phyloP scores from a whole-genome alignment of 2,329 filamentous ascomycete genomes.

The Microcera coccophila region DNA sequence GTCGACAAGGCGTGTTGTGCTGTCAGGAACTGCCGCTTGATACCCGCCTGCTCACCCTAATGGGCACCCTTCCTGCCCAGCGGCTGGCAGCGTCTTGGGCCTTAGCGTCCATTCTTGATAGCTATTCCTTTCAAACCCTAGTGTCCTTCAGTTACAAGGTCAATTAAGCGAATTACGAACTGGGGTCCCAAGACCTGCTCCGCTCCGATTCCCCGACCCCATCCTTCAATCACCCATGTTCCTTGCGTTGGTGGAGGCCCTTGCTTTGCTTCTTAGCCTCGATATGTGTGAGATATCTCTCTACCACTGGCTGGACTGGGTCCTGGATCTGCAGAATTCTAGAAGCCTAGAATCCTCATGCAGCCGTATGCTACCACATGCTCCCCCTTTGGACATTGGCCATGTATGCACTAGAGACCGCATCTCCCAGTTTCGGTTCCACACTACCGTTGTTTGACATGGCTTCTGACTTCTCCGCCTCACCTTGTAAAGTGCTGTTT shows the following conservation, averaged over 20 bases:
- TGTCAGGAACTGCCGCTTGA: too few relatives aligned
- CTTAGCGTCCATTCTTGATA: background rate
- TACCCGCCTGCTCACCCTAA: too few relatives aligned
- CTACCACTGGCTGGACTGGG: conserved; percentile 8
- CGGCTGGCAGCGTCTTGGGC: background rate
- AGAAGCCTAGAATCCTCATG: conserved; percentile 20
- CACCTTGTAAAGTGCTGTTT: conserved; percentile 27
- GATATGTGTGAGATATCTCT: conserved; percentile 1
- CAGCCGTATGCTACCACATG: conserved; percentile 1
- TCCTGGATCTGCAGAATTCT: conserved; percentile 16
- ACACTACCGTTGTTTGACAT: conserved; percentile 17
- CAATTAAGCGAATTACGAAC: background rate
- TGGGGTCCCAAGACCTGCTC: background rate
- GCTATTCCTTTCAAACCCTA: background rate
- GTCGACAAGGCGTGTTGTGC: too few relatives aligned
- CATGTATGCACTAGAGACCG: conserved; percentile 1
- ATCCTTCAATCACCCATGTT: background rate
- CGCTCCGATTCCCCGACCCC: background rate
- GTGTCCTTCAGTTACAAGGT: background rate
- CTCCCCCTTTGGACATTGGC: conserved; percentile 16
- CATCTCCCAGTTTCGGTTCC: conserved; percentile 21
- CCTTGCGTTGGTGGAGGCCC: background rate
- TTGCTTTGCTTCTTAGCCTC: too few relatives aligned
- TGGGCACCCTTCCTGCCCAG: too few relatives aligned
- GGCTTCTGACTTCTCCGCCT: conserved; percentile 22